A percentile compares a stretch with the other conserved stretches of the same genome.
Evolutionary conservation across 768 basidiomycete species (phyloP).

Genomic region (Kwoniella sp.): DNA sequence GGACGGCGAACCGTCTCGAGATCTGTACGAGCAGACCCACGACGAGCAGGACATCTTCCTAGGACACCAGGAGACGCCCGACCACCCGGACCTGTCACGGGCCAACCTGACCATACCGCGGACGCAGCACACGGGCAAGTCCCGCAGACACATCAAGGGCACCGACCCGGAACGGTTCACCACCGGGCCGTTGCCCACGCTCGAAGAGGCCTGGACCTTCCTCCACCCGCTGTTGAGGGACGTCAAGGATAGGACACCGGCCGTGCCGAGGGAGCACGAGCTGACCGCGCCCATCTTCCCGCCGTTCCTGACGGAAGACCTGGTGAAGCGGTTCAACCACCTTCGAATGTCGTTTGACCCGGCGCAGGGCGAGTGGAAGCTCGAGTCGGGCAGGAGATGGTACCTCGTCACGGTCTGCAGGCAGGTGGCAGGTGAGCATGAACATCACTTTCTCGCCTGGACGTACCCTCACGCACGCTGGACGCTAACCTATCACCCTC

Average conservation of each 20-base stretch:
- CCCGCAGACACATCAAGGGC: conserved; percentile 16
- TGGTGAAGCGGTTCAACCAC: conserved; percentile 29
- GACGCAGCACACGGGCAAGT: conserved; percentile 10
- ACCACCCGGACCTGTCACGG: conserved; percentile 2
- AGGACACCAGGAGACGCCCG: no score
- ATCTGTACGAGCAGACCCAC: no score
- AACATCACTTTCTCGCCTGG: no score
- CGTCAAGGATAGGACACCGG: conserved; percentile 22
- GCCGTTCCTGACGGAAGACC: conserved; percentile 32
- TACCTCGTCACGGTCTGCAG: conserved; percentile 36
- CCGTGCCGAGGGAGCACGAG: conserved; percentile 36
- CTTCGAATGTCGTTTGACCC: conserved; percentile 28
- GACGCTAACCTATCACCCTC: no score
- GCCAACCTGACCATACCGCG: background rate
- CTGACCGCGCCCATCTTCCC: conserved; percentile 36
- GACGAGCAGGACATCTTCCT: no score
- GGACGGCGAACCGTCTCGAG: no score
- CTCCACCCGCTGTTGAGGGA: conserved; percentile 25
- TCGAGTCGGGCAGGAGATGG: conserved; percentile 30
- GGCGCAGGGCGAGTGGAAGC: conserved; percentile 22
- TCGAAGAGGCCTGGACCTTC: conserved; percentile 31
- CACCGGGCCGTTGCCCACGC: conserved; percentile 22
- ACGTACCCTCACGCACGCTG: background rate
- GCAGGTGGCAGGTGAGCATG: conserved; percentile 44
- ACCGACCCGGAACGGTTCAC: conserved; percentile 31